Percentiles rank a stretch among this genome's conserved stretches.
Evolutionary conservation across 805 yeast species (phyloP).

Genomic region (Starmerella sp.): DNA sequence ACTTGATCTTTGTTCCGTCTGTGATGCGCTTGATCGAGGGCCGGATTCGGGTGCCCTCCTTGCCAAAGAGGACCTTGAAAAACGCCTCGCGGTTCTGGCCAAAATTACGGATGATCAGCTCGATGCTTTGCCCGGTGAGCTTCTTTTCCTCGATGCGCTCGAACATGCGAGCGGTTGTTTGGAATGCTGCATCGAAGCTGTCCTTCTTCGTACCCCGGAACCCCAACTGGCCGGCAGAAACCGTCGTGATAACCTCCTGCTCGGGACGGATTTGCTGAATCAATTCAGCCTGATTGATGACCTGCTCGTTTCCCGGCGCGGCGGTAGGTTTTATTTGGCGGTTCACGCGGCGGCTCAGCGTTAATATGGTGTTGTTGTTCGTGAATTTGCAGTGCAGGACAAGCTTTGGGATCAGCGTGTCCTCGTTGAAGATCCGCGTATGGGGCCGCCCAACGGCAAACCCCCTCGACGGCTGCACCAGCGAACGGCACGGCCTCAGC

Average conservation of each 20-base stretch:
- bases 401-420: conserved; percentile 31
- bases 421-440: neutral
- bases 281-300: conserved; percentile 47
- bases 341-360: conserved; percentile 45
- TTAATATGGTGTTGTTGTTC: conserved; percentile 71
- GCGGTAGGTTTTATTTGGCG: conserved; percentile 27
- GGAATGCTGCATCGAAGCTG: conserved; percentile 88
- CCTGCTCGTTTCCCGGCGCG: conserved; percentile 37
- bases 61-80: conserved; percentile 70
- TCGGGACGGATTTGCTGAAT: conserved; percentile 69
- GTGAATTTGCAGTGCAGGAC: conserved; percentile 66
- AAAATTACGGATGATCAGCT: conserved; percentile 65
- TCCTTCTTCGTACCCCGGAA: conserved; percentile 83
- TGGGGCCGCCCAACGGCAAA: neutral
- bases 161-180: conserved; percentile 65
- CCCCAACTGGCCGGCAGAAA: conserved; percentile 78
- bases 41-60: conserved; percentile 67
- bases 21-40: conserved; percentile 56
- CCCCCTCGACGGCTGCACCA: neutral
- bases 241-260: conserved; percentile 55
- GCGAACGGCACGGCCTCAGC: neutral
- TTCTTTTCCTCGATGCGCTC: conserved; percentile 54
- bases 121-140: conserved; percentile 50
- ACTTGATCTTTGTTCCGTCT: conserved; percentile 72
- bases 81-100: conserved; percentile 89